phyloP scores from a whole-genome alignment of 1,284 basidiomycete genomes.

The Apiotrichum porosum region DNA sequence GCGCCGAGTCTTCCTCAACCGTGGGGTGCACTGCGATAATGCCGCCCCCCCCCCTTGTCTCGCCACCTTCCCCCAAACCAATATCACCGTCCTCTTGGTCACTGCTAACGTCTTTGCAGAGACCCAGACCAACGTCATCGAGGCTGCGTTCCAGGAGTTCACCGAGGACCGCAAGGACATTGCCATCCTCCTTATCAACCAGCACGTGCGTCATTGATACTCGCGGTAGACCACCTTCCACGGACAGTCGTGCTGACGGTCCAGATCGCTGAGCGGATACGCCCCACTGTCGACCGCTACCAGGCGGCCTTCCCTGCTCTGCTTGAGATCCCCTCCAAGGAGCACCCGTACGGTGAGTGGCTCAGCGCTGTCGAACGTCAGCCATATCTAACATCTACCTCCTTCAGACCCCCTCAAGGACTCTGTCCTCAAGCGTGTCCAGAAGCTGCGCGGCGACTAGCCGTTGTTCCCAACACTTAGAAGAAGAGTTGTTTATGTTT shows the following conservation, averaged over 20 bases:
- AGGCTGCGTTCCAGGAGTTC: conserved; percentile 84
- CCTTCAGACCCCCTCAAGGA: conserved; percentile 95
- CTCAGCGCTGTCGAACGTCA: background rate
- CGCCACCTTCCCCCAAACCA: no score
- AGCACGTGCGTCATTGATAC: conserved; percentile 64
- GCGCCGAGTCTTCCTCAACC: no score
- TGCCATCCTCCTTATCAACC: conserved; percentile 92
- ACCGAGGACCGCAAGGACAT: conserved; percentile 81
- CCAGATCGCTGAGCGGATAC: conserved; percentile 92
- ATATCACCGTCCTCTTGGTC: background rate
- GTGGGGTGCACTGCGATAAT: no score
- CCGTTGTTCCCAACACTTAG: background rate
- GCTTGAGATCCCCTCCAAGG: conserved; percentile 78
- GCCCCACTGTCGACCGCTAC: conserved; percentile 91
- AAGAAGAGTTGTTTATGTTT: background rate
- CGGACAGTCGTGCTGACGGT: background rate
- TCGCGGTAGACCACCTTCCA: no score
- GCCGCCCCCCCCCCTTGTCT: no score
- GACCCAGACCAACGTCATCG: conserved; percentile 80
- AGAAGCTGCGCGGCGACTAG: conserved; percentile 87
- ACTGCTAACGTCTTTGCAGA: conserved; percentile 54
- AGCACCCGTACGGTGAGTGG: conserved; percentile 73
- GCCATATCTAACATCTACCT: background rate
- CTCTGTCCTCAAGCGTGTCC: conserved; percentile 92
- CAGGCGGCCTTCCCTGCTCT: conserved; percentile 93